A percentile compares a stretch with the other conserved stretches of the same genome.
Evolutionary conservation across 2,329 filamentous ascomycete species (phyloP).

Genomic region (Aaosphaeria arxii): DNA sequence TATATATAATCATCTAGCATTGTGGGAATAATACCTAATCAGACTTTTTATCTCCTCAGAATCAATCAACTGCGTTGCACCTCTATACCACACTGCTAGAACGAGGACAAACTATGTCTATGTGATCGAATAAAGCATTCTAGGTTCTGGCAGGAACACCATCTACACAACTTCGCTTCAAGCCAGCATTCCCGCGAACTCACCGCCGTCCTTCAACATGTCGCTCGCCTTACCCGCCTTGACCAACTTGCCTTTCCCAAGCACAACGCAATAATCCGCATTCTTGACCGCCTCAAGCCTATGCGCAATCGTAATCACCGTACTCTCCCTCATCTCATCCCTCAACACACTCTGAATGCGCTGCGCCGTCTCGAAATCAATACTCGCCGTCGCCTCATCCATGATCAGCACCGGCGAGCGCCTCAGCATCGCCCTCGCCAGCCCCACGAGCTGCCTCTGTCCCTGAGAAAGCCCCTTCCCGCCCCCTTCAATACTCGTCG

Average conservation of each 20-base stretch:
- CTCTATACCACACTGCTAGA: too few relatives aligned
- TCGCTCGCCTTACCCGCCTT: constrained; percentile 32
- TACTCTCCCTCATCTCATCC: constrained; percentile 56
- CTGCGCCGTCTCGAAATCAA: constrained; percentile 60
- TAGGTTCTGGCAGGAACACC: too few relatives aligned
- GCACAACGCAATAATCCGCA: constrained; percentile 54
- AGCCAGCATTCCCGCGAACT: constrained; percentile 33
- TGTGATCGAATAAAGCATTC: too few relatives aligned
- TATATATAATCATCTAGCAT: too few relatives aligned
- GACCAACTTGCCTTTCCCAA: constrained; percentile 51
- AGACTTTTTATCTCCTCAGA: too few relatives aligned
- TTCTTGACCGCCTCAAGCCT: constrained; percentile 60
- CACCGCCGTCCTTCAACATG: constrained; percentile 32
- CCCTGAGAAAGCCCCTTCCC: constrained; percentile 64
- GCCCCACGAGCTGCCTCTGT: constrained; percentile 62
- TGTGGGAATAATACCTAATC: too few relatives aligned
- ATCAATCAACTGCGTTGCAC: too few relatives aligned
- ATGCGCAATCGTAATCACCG: constrained; percentile 66
- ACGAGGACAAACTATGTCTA: too few relatives aligned
- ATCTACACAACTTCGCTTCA: too few relatives aligned
- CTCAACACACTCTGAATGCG: constrained; percentile 54
- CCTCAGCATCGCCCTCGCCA: constrained; percentile 61
- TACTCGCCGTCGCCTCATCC: constrained; percentile 65
- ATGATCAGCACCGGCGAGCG: constrained; percentile 62
- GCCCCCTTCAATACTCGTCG: constrained; percentile 57